Evolutionary conservation across 768 basidiomycete species (phyloP), one percentile per base, ranked within the genome.

Genomic region (Punctularia strigosozonata): DNA sequence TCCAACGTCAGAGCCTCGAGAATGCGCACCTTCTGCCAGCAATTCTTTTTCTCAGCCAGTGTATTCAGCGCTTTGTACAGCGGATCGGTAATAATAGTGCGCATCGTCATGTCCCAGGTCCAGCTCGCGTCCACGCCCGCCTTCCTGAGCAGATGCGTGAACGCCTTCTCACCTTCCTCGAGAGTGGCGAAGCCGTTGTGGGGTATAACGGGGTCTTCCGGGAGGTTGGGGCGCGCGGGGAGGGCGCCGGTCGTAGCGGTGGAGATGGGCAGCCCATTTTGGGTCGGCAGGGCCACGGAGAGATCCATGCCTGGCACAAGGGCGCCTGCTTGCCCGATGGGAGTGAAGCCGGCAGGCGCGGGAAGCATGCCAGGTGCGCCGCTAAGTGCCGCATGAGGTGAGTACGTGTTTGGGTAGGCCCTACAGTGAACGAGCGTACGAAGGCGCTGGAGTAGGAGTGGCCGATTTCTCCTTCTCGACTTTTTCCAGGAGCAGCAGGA

Each of bases 91-190:
- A 99, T 94, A 59, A 95, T 90, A 50, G 88, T 84, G 55, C 92
- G 75, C 87, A 98, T 95, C 38, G 91, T 90, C 63, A 87, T 80
- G 58, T 99, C 95, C 95, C 95, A 99, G 25, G 89, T 89, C 86
- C 88, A 97, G 46, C 72, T 80, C 32, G 83, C 78, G 59, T 89
- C 87, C 31, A 98, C 84, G 23, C 87, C 87, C 33, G 86, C 82
- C 61, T 88, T 89, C 49, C 81, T 73, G 49, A 99, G 61, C 41
- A 99, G 65, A 62, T 86, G 86, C 52, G 79, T 76, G 58, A 99
- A 99, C 10, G 92, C 95, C 53, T 86, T 85, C 58, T 95, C 91
- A 17, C 89, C 91, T 50, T 95, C 89, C 50, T 88, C 86, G 8
- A 77, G 59, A 4, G 86, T 94, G 32, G 71, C 48, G 50, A 92